Evolutionary conservation across 208 protist genomes (phyloP).

Genomic region (Naegleria gruberi): DNA sequence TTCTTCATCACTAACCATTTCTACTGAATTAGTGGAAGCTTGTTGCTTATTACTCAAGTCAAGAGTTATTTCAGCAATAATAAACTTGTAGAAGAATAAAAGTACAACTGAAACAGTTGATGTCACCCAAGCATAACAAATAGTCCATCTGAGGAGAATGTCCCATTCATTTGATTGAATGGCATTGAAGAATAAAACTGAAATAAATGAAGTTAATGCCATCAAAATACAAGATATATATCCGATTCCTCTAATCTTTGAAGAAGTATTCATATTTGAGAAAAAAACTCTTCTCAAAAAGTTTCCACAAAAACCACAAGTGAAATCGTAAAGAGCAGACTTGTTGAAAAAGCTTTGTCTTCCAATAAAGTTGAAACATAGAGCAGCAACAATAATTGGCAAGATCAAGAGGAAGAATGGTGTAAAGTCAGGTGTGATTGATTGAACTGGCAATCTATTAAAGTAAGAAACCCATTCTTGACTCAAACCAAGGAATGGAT

Average conservation of each 20-base stretch:
- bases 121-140: neutral
- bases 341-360: neutral
- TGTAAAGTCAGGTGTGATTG: neutral
- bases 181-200: neutral
- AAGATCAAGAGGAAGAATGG: neutral
- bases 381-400: neutral
- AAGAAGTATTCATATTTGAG: neutral
- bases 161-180: conserved; percentile 6
- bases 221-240: neutral
- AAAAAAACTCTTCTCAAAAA: neutral
- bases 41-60: neutral
- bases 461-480: neutral
- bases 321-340: neutral
- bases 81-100: neutral
- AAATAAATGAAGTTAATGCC: neutral
- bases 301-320: neutral
- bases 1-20: neutral
- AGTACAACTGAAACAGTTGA: neutral
- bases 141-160: neutral
- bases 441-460: neutral
- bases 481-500: neutral
- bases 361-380: neutral
- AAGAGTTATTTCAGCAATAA: neutral
- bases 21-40: neutral
- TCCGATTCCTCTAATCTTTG: neutral